Base-by-base conservation (phyloP, 1,284 basidiomycete genomes). In the Ustilago crameri region DNA sequence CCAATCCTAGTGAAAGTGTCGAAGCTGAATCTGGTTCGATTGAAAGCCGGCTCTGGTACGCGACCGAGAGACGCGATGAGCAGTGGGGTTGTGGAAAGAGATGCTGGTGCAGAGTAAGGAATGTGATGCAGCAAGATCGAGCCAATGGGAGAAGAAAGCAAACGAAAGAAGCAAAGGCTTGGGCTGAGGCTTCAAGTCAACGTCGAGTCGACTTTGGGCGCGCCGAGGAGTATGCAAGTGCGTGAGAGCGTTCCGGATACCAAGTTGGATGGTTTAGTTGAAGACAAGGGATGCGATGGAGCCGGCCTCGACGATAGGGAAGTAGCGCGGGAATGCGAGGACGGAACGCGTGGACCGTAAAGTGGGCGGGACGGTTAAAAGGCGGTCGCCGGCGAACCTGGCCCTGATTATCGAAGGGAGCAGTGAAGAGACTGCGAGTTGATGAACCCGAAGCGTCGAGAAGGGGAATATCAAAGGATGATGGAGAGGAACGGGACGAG, bases 311-410 rank as follows among this genome's bases (percentile, higher is more conserved):
- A 45, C 14, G 24, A 32, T 18, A 30, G 17, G n/a, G 26, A 30
- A n/a, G 41, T 18, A 35, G 38, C n/a, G 22, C 30, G 27, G 41
- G 42, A 24, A 5, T 43, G 38, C 30, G 30, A 12, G 12, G 12
- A 7, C 30, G 30, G 7, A 30, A 30, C 30, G 30, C 30, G 30
- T 30, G 7, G 30, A 30, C 30, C 30, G 30, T 7, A 5, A 30
- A 30, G 30, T 7, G 30, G 30, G 12, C 30, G 30, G 30, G 30
- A 30, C 30, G 30, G n/a, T n/a, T 30, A 5, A 30, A 30, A 30
- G 43, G 34, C 42, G 54, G 57, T 64, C 61, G 61, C 54, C 61
- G 50, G 55, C 62, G 62, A 65, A 58, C 47, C 44, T 62, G 38
- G 37, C 40, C 44, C n/a, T 41, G 27, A 3, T 17, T n/a, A 23